Evolutionary conservation across 2,329 filamentous ascomycete species (phyloP).

Genomic region (Stachybotrys chartarum): DNA sequence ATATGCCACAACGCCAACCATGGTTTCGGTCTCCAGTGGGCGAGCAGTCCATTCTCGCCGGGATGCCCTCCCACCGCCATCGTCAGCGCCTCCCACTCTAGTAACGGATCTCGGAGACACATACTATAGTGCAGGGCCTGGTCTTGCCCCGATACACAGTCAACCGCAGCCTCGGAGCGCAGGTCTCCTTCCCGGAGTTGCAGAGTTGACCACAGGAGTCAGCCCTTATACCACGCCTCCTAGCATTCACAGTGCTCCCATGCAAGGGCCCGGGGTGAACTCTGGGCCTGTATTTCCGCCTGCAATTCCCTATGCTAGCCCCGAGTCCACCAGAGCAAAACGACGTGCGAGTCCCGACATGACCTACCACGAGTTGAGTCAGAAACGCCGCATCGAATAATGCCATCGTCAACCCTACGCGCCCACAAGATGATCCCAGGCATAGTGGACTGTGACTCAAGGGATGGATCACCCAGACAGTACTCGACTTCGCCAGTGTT

Average conservation of each 20-base stretch:
- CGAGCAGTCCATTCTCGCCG: conserved; percentile 32
- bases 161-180: conserved; percentile 29
- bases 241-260: conserved; percentile 22
- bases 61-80: conserved; percentile 28
- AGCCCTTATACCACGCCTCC: conserved; percentile 51
- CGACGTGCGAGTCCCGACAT: conserved; percentile 44
- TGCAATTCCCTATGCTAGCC: conserved; percentile 25
- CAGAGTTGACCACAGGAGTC: conserved; percentile 57
- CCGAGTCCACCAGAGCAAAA: conserved; percentile 40
- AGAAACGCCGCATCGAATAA: conserved; percentile 29
- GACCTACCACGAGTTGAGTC: conserved; percentile 35
- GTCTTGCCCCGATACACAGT: conserved; percentile 47
- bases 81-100: conserved; percentile 9
- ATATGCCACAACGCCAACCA: conserved; percentile 30
- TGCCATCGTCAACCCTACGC: neutral
- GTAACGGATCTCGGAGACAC: conserved; percentile 4
- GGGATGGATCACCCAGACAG: neutral
- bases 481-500: neutral
- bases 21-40: conserved; percentile 22
- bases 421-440: neutral
- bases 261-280: conserved; percentile 22
- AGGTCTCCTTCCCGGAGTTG: conserved; percentile 50
- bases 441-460: neutral
- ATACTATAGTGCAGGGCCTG: conserved; percentile 28
- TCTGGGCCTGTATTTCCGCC: conserved; percentile 25